Base-by-base conservation (phyloP, 768 basidiomycete species). In the Tulasnella sp. region DNA sequence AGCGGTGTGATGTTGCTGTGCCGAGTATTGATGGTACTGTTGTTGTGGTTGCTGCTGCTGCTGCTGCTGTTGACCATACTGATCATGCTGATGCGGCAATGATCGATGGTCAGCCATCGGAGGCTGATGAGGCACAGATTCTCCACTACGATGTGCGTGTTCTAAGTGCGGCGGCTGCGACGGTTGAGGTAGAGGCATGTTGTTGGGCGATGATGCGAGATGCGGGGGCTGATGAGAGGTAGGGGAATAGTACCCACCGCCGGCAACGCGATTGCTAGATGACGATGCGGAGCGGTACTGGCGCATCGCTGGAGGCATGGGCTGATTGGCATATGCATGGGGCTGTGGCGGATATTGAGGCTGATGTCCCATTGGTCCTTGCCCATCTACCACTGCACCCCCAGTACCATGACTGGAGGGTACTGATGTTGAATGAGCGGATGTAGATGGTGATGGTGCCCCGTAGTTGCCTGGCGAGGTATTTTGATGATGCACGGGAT, bases 11-110 rank as follows among this genome's bases (percentile, higher is more conserved):
- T 51, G 53, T 2, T 53, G 31, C 21, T 25, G 51, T 1, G 17
- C 24, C 50, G 8, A n/a, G 1, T 24, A 24, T 30, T 24, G 51
- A 34, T 53, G 51, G 19, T 38, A 41, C 12, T 30, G 38, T 2
- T 54, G 53, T 1, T 60, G 24, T 49, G 63, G 15, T 56, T 53
- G 42, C 53, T 54, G 4, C 52, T 41, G 49, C 44, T 45, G 27
- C 57, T 57, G 44, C 34, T 34, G 59, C 27, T 57, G 58, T 19
- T 21, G 52, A n/a, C 17, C 29, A 27, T 22, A 29, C 48, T 44
- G 43, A 22, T 51, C 30, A 29, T n/a, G 31, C 55, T 42, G 55
- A 57, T 45, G 48, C 17, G 19, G 15, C 15, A 15, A 38, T 15
- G 34, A 38, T 38, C 34, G 34, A 38, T 38, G 34, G 15, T 38